A percentile compares a stretch with the other conserved stretches of the same genome.
Evolutionary conservation across 73 alveolate genomes (phyloP).

Genomic region (Tetrahymena thermophila): DNA sequence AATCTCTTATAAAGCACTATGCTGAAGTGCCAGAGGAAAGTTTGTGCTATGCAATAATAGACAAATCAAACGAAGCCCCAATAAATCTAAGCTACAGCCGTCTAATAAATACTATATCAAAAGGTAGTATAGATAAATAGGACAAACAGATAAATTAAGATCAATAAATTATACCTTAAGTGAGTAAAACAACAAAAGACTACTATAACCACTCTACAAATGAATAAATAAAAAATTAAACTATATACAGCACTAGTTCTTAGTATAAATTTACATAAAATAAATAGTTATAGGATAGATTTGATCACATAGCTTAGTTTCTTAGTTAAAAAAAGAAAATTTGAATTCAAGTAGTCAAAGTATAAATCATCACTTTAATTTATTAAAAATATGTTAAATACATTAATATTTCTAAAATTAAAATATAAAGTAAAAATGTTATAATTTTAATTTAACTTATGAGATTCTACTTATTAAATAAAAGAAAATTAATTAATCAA

Average conservation of each 20-base stretch:
- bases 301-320: background rate
- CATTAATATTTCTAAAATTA: too few relatives aligned
- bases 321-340: background rate
- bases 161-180: background rate
- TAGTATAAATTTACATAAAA: background rate
- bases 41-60: background rate
- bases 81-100: background rate
- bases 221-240: background rate
- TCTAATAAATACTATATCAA: background rate
- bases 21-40: conserved; percentile 1
- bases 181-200: background rate
- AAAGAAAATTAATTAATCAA: too few relatives aligned
- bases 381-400: too few relatives aligned
- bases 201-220: background rate
- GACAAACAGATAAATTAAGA: background rate
- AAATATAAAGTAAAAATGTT: too few relatives aligned
- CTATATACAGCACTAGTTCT: background rate
- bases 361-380: too few relatives aligned
- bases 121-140: background rate
- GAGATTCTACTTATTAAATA: too few relatives aligned
- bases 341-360: background rate
- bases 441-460: too few relatives aligned
- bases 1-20: background rate
- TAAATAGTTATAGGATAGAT: background rate
- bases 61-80: background rate